Evolutionary conservation across 2,329 filamentous ascomycete genomes (phyloP).

Genomic region (Alternaria ethzedia): DNA sequence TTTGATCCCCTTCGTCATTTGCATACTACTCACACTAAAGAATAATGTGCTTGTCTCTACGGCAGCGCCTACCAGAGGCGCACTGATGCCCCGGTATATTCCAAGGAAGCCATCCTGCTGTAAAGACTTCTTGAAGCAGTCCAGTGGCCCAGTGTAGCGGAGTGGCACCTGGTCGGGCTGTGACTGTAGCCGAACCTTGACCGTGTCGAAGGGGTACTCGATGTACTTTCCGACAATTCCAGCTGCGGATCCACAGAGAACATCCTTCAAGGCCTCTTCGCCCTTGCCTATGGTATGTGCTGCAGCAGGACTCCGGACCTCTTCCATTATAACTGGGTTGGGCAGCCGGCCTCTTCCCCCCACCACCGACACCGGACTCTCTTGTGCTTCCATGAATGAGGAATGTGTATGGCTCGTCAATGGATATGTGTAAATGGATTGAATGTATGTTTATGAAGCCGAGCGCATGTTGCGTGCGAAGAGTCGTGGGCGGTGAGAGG

Average conservation of each 20-base stretch:
- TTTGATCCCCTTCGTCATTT: background rate
- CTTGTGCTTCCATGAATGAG: slow-evolving; percentile 38
- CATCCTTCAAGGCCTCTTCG: slow-evolving; percentile 79
- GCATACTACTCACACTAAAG: slow-evolving; percentile 67
- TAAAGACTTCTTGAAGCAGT: slow-evolving; percentile 91
- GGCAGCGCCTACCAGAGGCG: slow-evolving; percentile 87
- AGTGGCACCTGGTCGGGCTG: slow-evolving; percentile 84
- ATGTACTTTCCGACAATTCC: slow-evolving; percentile 94
- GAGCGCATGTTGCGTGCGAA: slow-evolving; percentile 28
- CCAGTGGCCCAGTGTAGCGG: slow-evolving; percentile 82
- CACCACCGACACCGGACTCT: slow-evolving; percentile 40
- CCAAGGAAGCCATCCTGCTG: slow-evolving; percentile 78
- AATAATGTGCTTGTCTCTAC: slow-evolving; percentile 92
- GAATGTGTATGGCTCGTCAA: slow-evolving; percentile 3
- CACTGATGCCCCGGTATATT: slow-evolving; percentile 91
- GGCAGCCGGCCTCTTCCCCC: slow-evolving; percentile 35
- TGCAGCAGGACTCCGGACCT: slow-evolving; percentile 17
- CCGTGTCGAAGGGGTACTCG: slow-evolving; percentile 97
- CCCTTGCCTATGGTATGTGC: slow-evolving; percentile 51
- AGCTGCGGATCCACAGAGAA: slow-evolving; percentile 87
- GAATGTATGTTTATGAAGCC: slow-evolving; percentile 22
- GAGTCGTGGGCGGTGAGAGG: slow-evolving; percentile 41
- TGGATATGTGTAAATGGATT: slow-evolving; percentile 9
- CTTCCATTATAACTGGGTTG: slow-evolving; percentile 26
- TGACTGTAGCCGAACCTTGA: slow-evolving; percentile 97